Conservation (phyloP, 2,329 filamentous ascomycete species). For the Madurella fahalii region DNA sequence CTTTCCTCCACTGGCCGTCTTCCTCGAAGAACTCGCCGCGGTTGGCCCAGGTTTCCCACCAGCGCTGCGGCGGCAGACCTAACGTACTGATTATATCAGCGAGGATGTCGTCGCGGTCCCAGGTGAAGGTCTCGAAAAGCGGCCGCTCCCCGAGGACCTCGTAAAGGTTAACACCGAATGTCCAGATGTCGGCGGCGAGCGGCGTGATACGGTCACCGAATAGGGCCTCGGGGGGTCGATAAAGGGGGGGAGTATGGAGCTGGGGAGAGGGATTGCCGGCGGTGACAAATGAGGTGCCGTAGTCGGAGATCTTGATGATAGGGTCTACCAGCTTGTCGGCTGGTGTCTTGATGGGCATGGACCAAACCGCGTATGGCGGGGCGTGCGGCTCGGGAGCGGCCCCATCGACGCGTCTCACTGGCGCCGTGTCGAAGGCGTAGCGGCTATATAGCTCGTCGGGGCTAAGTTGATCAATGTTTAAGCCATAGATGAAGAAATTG, state of each 20-base stretch:
- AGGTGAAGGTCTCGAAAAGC: constrained; percentile 22
- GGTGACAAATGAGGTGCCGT: constrained; percentile 24
- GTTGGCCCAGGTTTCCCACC: constrained; percentile 23
- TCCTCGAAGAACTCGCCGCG: background rate
- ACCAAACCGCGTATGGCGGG: constrained; percentile 21
- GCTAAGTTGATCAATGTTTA: constrained; percentile 7
- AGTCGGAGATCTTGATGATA: constrained; percentile 20
- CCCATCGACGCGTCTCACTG: constrained; percentile 17
- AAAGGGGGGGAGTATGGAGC: constrained; percentile 21
- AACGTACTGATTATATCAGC: constrained; percentile 24
- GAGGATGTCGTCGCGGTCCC: constrained; percentile 23
- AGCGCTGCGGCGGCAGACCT: constrained; percentile 21
- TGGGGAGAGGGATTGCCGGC: constrained; percentile 2
- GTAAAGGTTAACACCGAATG: constrained; percentile 24
- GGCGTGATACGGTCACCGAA: constrained; percentile 23
- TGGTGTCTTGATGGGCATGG: constrained; percentile 19
- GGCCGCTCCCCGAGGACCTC: constrained; percentile 23
- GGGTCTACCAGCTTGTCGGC: constrained; percentile 9
- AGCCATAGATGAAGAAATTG: constrained; percentile 14
- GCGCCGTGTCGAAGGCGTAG: constrained; percentile 15
- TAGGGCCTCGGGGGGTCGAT: constrained; percentile 24
- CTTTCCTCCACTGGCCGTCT: background rate
- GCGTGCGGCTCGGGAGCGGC: constrained; percentile 18
- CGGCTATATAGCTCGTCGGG: constrained; percentile 12
- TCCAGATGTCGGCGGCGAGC: constrained; percentile 26